These are phyloP conservation scores for Plasmodium knowlesi DNA, from an alignment of 169 alveolate genomes.

Conservation along the genomic window DNA sequence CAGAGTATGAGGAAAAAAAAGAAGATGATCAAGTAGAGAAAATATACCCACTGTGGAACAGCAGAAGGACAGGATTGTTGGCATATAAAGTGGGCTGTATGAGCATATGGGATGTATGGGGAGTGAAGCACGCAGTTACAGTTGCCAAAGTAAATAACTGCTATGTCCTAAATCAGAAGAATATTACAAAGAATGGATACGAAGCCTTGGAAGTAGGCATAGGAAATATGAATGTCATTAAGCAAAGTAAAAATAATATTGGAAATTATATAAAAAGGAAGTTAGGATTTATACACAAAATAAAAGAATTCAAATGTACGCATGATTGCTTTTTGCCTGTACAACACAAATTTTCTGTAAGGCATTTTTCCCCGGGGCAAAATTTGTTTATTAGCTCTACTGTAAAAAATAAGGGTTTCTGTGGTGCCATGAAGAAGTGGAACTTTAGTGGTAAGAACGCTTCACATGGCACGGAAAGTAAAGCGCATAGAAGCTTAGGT, in stretches of 20 bases:
- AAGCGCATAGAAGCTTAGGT: constrained; percentile 90
- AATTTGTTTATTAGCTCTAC: constrained; percentile 90
- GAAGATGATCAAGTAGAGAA: constrained; percentile 58
- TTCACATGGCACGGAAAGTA: constrained; percentile 89
- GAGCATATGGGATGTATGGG: constrained; percentile 93
- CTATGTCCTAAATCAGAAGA: constrained; percentile 85
- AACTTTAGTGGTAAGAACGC: constrained; percentile 87
- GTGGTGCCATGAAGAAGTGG: constrained; percentile 91
- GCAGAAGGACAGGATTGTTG: constrained; percentile 83
- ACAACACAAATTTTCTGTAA: constrained; percentile 87
- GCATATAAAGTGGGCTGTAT: constrained; percentile 91
- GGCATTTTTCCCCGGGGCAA: constrained; percentile 92
- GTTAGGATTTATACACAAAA: constrained; percentile 85
- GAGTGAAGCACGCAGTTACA: constrained; percentile 89
- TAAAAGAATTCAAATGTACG: constrained; percentile 89
- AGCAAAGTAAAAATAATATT: constrained; percentile 85
- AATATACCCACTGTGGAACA: constrained; percentile 64
- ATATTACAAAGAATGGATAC: constrained; percentile 88
- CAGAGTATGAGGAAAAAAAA: constrained; percentile 69
- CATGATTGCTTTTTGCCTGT: constrained; percentile 90
- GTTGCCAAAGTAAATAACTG: constrained; percentile 89
- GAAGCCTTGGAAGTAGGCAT: constrained; percentile 90
- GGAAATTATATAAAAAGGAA: constrained; percentile 84
- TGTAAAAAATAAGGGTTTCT: constrained; percentile 88
- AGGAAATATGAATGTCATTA: constrained; percentile 84